phyloP scores from a whole-genome alignment of 441 rosid genomes.

The Arabidopsis hybrid region DNA sequence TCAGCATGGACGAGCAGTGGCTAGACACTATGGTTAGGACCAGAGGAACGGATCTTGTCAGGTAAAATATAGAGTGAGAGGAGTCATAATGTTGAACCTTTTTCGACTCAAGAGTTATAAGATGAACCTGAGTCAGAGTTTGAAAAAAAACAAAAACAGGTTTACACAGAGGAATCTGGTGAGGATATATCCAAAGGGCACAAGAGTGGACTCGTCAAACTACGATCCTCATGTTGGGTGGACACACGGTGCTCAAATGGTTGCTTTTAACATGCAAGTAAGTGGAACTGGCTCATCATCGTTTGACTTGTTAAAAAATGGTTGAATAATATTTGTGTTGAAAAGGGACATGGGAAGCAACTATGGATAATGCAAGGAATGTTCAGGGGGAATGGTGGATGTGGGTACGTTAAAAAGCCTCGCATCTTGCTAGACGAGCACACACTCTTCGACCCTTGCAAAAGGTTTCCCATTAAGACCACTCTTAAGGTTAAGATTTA shows the following conservation, averaged over 20 bases:
- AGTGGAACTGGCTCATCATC: conserved; percentile 14
- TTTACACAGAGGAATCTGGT: conserved; percentile 66
- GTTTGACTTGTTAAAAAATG: not conserved
- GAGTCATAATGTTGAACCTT: not conserved
- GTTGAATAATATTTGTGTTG: not conserved
- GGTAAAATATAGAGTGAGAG: conserved; percentile 50
- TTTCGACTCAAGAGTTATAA: not conserved
- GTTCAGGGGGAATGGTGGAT: conserved; percentile 74
- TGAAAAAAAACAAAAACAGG: conserved; percentile 36
- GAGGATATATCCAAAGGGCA: conserved; percentile 73
- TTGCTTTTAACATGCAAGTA: conserved; percentile 90
- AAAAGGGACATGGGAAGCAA: conserved; percentile 63
- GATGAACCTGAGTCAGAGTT: not conserved
- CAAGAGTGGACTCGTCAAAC: conserved; percentile 68
- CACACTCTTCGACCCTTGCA: conserved; percentile 50
- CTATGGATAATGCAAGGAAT: conserved; percentile 83
- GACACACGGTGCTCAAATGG: conserved; percentile 89
- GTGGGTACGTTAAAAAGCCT: conserved; percentile 80
- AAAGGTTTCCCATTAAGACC: conserved; percentile 40
- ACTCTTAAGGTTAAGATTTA: conserved; percentile 60
- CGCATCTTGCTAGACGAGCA: conserved; percentile 35
- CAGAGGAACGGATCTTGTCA: conserved; percentile 49
- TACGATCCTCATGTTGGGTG: conserved; percentile 71
- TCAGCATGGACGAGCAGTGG: conserved; percentile 76
- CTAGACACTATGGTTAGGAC: conserved; percentile 61